Evolutionary conservation across 768 basidiomycete genomes (phyloP).

Genomic region (Royoungia palumana): DNA sequence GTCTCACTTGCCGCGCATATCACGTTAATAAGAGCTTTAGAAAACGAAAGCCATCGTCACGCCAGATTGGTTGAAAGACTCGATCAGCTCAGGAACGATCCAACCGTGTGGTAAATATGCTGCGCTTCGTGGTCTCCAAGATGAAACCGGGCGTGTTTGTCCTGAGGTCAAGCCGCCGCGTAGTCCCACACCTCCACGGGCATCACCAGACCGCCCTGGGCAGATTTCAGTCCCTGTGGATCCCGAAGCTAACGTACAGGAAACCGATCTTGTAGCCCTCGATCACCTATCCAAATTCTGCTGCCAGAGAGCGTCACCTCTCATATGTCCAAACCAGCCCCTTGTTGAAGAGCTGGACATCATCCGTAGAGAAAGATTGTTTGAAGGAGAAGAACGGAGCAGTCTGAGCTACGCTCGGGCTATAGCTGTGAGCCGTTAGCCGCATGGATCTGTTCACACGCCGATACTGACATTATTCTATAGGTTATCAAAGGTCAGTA

Average conservation of each 20-base stretch:
- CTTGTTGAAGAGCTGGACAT: slow-evolving; percentile 58
- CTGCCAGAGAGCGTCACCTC: slow-evolving; percentile 60
- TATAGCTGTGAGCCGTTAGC: slow-evolving; percentile 67
- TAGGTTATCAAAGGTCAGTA: slow-evolving; percentile 48
- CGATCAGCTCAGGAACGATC: slow-evolving; percentile 40
- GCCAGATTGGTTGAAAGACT: slow-evolving; percentile 68
- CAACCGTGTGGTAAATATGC: slow-evolving; percentile 56
- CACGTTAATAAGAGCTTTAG: slow-evolving; percentile 33
- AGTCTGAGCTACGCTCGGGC: slow-evolving; percentile 71
- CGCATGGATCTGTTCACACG: neutral
- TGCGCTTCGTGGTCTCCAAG: slow-evolving; percentile 49
- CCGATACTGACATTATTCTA: neutral
- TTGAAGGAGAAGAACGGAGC: slow-evolving; percentile 67
- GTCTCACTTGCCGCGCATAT: neutral
- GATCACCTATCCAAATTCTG: slow-evolving; percentile 45
- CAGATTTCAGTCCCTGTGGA: slow-evolving; percentile 13
- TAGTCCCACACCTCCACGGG: neutral
- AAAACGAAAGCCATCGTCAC: slow-evolving; percentile 65
- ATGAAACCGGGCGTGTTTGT: slow-evolving; percentile 45
- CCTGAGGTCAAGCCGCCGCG: slow-evolving; percentile 26
- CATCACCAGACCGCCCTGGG: neutral
- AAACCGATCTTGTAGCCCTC: slow-evolving; percentile 14
- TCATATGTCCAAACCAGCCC: slow-evolving; percentile 65
- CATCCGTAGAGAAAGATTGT: slow-evolving; percentile 52
- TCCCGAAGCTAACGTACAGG: slow-evolving; percentile 12